Base-by-base conservation (phyloP, 129 eudicot genomes). In the Centrapalus pauciflorus region DNA sequence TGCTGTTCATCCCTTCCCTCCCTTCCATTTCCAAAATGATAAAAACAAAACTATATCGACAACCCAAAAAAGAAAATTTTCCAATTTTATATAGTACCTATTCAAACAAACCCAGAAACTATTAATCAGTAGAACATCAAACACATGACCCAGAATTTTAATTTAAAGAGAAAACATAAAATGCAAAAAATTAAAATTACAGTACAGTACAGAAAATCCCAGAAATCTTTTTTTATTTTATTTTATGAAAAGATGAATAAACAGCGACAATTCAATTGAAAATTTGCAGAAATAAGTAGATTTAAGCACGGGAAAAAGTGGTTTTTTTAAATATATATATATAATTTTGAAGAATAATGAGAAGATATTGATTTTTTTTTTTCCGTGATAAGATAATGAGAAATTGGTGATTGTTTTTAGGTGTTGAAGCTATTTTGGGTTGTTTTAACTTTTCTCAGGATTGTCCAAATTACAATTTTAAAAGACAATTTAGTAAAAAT, bases 381-480 rank as follows among this genome's bases (percentile, higher is more conserved):
- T 35, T 68, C 28, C 50, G 25, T 63, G 65, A 72, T 56, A 40
- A 51, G 77, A 40, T 38, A 49, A 64, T 72, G 78, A 52, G 61
- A 76, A 75, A 58, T 67, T 48, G 66, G 57, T 54, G 77, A 74
- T 43, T 19, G 27, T 57, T 64, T 82, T 72, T 40, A 40, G 59
- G 71, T 28, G 61, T 78, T 63, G 77, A 86, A 64, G 74, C 64
- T 61, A 78, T 61, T 64, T 76, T 75, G 61, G 69, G 73, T 77
- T 67, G 76, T 73, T n/a, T n/a, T 69, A 80, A 71, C 81, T 74
- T 77, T 74, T 64, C 61, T 73, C 63, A 70, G 61, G 10, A 65
- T 58, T 82, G 94, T 81, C 83, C 62, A 58, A 71, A 82, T 77
- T 77, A 67, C 26, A 45, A 66, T 71, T 79, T 63, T 29, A 59